Evolutionary conservation across 176 grass and related monocot genomes (phyloP).

Genomic region (Triticum urartu): DNA sequence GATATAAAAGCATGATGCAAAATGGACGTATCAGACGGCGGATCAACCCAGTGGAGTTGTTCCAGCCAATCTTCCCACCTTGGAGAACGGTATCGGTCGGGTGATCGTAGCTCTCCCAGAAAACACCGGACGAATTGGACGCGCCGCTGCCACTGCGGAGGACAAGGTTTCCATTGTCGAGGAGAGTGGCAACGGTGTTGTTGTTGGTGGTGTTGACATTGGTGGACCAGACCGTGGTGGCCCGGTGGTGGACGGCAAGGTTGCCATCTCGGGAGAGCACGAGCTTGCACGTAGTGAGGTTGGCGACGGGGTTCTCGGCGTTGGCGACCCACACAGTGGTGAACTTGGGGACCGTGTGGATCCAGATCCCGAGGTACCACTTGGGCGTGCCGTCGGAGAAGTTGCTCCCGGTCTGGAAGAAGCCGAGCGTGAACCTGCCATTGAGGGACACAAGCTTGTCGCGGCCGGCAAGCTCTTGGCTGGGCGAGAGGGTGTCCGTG

Average conservation of each 20-base stretch:
- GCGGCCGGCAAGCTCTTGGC: background rate
- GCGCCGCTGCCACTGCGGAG: background rate
- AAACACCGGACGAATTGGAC: background rate
- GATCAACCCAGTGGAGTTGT: background rate
- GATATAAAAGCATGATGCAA: too few relatives aligned
- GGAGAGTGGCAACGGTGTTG: background rate
- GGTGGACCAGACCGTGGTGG: background rate
- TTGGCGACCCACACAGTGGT: background rate
- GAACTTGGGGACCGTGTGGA: background rate
- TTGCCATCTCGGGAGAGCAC: background rate
- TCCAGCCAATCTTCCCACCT: background rate
- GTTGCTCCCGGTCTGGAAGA: slow-evolving; percentile 29
- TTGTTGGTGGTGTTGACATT: background rate
- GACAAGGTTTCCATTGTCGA: background rate
- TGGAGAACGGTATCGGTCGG: background rate
- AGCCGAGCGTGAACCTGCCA: slow-evolving; percentile 52
- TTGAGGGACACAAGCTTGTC: background rate
- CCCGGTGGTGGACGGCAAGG: background rate
- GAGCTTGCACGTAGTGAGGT: background rate
- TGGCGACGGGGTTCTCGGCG: background rate
- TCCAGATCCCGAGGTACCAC: background rate
- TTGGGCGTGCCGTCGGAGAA: background rate
- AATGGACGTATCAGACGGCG: background rate
- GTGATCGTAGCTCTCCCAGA: background rate
- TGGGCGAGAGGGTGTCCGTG: background rate